Percentiles rank a stretch among this genome's conserved stretches.
Evolutionary conservation across 78 protist species (phyloP).

Genomic region (Monocercomonoides exilis): DNA sequence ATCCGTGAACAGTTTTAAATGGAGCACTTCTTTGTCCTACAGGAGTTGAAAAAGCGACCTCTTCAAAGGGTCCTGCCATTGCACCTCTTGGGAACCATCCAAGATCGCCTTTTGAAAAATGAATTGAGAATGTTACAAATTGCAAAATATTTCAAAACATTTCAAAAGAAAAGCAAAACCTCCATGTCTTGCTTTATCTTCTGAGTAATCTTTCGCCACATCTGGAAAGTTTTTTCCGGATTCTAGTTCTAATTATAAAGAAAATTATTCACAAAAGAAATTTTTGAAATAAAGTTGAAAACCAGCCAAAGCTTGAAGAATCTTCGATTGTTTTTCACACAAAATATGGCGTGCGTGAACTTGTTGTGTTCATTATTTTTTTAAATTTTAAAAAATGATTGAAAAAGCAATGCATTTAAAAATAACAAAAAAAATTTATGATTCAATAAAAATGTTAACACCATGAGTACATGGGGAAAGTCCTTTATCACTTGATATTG

Average conservation of each 20-base stretch:
- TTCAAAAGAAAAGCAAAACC: constrained; percentile 20
- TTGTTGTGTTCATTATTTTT: too few species aligned
- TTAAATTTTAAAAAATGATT: too few species aligned
- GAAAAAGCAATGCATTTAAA: too few species aligned
- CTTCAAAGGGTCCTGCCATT: constrained; percentile 4
- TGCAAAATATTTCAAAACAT: background rate
- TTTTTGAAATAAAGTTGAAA: too few species aligned
- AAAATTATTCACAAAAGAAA: too few species aligned
- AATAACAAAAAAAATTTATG: too few species aligned
- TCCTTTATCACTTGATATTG: too few species aligned
- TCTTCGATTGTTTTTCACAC: constrained; percentile 30
- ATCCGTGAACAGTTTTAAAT: constrained; percentile 29
- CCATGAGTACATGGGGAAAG: too few species aligned
- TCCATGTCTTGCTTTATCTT: constrained; percentile 38
- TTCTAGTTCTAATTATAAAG: too few species aligned
- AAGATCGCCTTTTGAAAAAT: constrained; percentile 14
- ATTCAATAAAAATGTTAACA: too few species aligned
- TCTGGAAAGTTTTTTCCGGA: constrained; percentile 16
- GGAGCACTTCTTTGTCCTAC: constrained; percentile 21
- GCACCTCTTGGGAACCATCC: constrained; percentile 26
- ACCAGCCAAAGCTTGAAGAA: constrained; percentile 8
- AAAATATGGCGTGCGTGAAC: constrained; percentile 36
- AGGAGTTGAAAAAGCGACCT: constrained; percentile 18
- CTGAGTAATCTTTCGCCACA: constrained; percentile 18
- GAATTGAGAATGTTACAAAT: background rate